Evolutionary conservation across 345 rosid species (phyloP).

Genomic region (Noccaea bulbosa): DNA sequence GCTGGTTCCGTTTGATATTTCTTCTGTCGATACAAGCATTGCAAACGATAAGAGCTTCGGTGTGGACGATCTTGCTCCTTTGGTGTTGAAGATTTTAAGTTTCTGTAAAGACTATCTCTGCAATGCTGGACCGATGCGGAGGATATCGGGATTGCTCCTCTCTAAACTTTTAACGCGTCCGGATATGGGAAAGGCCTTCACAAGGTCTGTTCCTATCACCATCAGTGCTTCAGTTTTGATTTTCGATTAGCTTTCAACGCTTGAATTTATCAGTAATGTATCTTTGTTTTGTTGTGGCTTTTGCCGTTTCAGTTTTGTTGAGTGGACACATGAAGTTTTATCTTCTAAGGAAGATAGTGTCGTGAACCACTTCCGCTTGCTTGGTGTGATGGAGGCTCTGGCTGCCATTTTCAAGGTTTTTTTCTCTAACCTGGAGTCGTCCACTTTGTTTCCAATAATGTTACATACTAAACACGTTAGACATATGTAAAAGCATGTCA

Average conservation of each 20-base stretch:
- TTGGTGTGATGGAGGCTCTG: slow-evolving; percentile 87
- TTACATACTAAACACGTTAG: slow-evolving; percentile 11
- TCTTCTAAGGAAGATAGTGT: slow-evolving; percentile 63
- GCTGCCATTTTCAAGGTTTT: slow-evolving; percentile 93
- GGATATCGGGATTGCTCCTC: slow-evolving; percentile 81
- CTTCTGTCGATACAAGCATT: slow-evolving; percentile 84
- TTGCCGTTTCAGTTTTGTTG: slow-evolving; percentile 65
- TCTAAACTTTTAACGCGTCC: slow-evolving; percentile 90
- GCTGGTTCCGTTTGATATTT: slow-evolving; percentile 90
- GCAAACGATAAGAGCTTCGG: slow-evolving; percentile 46
- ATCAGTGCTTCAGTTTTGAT: not conserved
- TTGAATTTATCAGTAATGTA: slow-evolving; percentile 11
- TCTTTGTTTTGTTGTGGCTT: slow-evolving; percentile 24
- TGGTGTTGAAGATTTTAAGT: slow-evolving; percentile 71
- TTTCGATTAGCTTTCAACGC: not conserved
- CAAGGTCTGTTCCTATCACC: slow-evolving; percentile 53
- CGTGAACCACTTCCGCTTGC: slow-evolving; percentile 65
- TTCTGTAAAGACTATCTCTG: slow-evolving; percentile 89
- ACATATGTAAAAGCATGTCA: slow-evolving; percentile 3
- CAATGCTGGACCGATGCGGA: slow-evolving; percentile 92
- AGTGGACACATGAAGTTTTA: slow-evolving; percentile 84
- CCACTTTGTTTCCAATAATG: slow-evolving; percentile 16
- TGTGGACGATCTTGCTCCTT: slow-evolving; percentile 65
- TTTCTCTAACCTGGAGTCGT: slow-evolving; percentile 23
- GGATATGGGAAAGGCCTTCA: slow-evolving; percentile 84